Evolutionary conservation across 495 filamentous ascomycete genomes (phyloP), one percentile per base, ranked within the genome.

Genomic region (Penicillium bialowiezense): DNA sequence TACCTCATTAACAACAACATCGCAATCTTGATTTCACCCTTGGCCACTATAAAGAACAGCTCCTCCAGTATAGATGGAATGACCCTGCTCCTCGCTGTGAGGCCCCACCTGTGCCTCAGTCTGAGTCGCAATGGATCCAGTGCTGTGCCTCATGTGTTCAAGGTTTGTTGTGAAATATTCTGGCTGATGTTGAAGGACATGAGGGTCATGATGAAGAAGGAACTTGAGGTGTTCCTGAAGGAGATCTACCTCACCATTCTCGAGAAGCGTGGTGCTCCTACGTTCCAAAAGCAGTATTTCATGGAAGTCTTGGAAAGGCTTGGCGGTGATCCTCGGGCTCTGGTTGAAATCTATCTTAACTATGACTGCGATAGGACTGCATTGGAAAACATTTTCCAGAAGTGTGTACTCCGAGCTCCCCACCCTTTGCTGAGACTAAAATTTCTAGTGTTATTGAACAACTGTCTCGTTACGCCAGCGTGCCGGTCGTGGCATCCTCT

Each of bases 291-390:
- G 62, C 82, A 91, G 37, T 91, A 91, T 49, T 90, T 97, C 50
- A 83, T 99, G 70, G 83, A 85, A 41, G 78, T 97, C 28, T 72
- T 99, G 32, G 88, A 89, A 51, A 75, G 92, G 48, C 72, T 97
- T 24, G 89, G 86, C 40, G 85, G 81, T 12, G 92, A 99, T 62
- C 89, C 91, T 4, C 76, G 89, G 31, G 91, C 89, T 0, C 64
- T 99, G 50, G 95, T 99, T 4, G 95, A 99, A 70, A 85, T 93
- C 13, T 99, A 97, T 66, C 80, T 99, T 45, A 99, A 99, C 64
- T 99, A 99, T 56, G 95, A 99, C 60, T 99, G 95, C 67, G 95
- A 97, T 59, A 77, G 90, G 26, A 88, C 89, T 18, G 86, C 87
- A 2, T 76, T 97, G 54, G 95, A 99, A 67, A 97, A 99, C 58